Evolutionary conservation across 441 rosid genomes (phyloP), one percentile per base, ranked within the genome.

Genomic region (Omphalea diandra): DNA sequence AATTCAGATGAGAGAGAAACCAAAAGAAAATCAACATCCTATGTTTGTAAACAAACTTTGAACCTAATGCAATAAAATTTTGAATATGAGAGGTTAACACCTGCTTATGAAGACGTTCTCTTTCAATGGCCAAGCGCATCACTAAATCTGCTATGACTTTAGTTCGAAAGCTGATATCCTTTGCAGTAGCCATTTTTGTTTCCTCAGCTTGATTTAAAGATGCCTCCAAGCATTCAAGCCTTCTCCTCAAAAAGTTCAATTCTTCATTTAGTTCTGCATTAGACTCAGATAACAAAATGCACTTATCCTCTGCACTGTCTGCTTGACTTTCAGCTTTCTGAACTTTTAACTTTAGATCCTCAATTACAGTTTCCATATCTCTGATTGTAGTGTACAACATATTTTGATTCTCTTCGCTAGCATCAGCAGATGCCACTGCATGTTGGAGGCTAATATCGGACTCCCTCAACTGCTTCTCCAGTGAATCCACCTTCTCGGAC

Each of bases 31-130:
- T 20, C 71, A 35, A 5, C 40, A 29, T 26, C 36, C 41, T 33
- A 17, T n/a, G 29, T 17, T 27, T 66, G 6, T 2, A 33, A 66
- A 33, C 7, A 0, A 65, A 50, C 53, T 54, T 1, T 31, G 62
- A 54, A 53, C n/a, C 12, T 65, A 9, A 38, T 10, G 22, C 26
- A 24, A 17, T 7, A 11, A 50, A 40, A 38, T 18, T 27, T 14
- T 10, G 2, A 12, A 31, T 43, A 24, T 18, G 32, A 70, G 65
- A 60, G 55, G 32, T 63, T 49, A 31, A 73, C 62, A 91, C 99
- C 99, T 93, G 95, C 78, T 80, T 86, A 74, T 83, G 87, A 69
- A 95, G 95, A 41, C 89, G 94, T 69, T 93, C 97, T 79, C 98
- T 87, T 85, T 93, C 98, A 32, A 82, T 55, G 59, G 91, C 87